Conservation (phyloP, 2,329 filamentous ascomycete species). For the Exophiala mesophila region DNA sequence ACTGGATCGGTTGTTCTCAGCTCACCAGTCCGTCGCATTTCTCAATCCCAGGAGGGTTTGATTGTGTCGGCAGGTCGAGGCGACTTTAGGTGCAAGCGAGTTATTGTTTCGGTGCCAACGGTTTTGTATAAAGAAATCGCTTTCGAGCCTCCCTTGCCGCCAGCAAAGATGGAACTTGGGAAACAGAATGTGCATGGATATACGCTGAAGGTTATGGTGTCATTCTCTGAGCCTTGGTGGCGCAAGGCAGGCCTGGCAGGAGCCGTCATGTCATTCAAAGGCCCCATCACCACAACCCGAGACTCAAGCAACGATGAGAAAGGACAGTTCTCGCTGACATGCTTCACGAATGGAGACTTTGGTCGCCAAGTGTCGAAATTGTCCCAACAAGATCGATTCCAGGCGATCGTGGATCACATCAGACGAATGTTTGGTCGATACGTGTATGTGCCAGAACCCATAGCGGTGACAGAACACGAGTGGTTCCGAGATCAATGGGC, state of each 20-base stretch:
- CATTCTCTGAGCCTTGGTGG: conserved; percentile 46
- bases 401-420: conserved; percentile 16
- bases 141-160: conserved; percentile 46
- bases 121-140: conserved; percentile 43
- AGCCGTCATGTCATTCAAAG: conserved; percentile 41
- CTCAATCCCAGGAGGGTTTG: conserved; percentile 27
- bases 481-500: conserved; percentile 39
- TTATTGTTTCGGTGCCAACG: conserved; percentile 49
- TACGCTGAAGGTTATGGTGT: conserved; percentile 49
- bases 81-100: conserved; percentile 36
- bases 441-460: conserved; percentile 15
- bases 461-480: conserved; percentile 16
- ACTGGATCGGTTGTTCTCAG: conserved; percentile 27
- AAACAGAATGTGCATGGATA: conserved; percentile 40
- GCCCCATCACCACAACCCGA: conserved; percentile 44
- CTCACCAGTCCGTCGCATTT: conserved; percentile 32
- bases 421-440: conserved; percentile 15
- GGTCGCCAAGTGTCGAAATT: conserved; percentile 17
- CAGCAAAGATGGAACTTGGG: conserved; percentile 34
- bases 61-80: conserved; percentile 13
- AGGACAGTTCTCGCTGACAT: conserved; percentile 33
- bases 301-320: conserved; percentile 38
- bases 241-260: conserved; percentile 32
- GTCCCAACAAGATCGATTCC: conserved; percentile 13
- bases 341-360: conserved; percentile 21